phyloP scores from a whole-genome alignment of 768 basidiomycete species.

The Suillus luteus region DNA sequence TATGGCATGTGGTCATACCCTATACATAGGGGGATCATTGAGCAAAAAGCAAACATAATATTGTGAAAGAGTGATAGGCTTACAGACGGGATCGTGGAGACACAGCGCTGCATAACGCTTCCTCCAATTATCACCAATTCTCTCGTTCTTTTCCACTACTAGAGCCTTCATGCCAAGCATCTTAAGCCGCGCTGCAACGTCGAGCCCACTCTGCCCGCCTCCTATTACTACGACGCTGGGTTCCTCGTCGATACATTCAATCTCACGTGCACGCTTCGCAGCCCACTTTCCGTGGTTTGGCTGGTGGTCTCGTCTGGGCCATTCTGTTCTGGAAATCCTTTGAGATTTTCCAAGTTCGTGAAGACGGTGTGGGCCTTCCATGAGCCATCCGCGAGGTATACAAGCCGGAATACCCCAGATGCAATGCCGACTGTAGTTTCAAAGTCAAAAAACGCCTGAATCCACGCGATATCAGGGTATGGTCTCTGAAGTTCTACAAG shows the following conservation, averaged over 20 bases:
- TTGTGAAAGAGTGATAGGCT: constrained; percentile 11
- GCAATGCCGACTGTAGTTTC: constrained; percentile 41
- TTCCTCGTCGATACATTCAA: constrained; percentile 38
- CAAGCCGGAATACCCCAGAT: constrained; percentile 48
- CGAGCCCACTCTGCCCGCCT: constrained; percentile 56
- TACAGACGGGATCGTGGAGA: constrained; percentile 36
- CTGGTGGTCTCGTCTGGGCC: constrained; percentile 47
- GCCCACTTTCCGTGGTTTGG: constrained; percentile 39
- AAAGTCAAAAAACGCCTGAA: constrained; percentile 49
- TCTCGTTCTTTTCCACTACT: constrained; percentile 28
- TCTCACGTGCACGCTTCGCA: constrained; percentile 29
- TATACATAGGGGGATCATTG: constrained; percentile 15
- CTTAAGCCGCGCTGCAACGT: constrained; percentile 57
- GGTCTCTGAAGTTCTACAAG: constrained; percentile 26
- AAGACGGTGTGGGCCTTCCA: constrained; percentile 53
- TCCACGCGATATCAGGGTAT: constrained; percentile 41
- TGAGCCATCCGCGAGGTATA: constrained; percentile 41
- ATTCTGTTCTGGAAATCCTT: constrained; percentile 43
- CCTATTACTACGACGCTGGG: constrained; percentile 56
- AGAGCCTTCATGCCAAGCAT: constrained; percentile 24
- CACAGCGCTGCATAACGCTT: constrained; percentile 51
- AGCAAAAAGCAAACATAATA: background rate
- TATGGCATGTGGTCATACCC: constrained; percentile 55
- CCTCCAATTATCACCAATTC: constrained; percentile 36
- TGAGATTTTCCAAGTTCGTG: constrained; percentile 54